Evolutionary conservation across 2,329 filamentous ascomycete genomes (phyloP).

Genomic region (Sporothrix brunneoviolacea): DNA sequence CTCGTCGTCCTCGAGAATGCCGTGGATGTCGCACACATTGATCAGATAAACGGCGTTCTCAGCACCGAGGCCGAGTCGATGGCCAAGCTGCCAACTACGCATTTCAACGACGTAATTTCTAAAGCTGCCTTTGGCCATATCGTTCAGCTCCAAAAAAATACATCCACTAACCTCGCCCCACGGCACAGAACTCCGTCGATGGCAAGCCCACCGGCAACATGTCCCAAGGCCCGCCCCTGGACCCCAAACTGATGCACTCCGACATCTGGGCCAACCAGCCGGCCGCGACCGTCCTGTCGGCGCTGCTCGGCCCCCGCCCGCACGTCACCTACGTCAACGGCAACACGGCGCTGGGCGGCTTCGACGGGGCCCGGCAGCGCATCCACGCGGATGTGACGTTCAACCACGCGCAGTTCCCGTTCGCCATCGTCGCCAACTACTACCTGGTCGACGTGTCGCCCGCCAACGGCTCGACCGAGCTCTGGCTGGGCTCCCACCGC

Average conservation of each 20-base stretch:
- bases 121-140: no score
- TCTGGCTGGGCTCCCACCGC: conserved; percentile 43
- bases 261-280: conserved; percentile 15
- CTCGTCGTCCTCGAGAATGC: conserved; percentile 14
- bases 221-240: conserved; percentile 18
- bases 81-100: conserved; percentile 16
- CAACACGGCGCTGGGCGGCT: conserved; percentile 14
- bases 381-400: conserved; percentile 36
- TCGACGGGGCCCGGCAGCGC: no score
- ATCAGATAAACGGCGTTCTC: conserved; percentile 8
- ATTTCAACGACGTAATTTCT: conserved; percentile 19
- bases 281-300: conserved; percentile 10
- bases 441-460: conserved; percentile 38
- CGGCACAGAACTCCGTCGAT: conserved; percentile 15
- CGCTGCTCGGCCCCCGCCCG: conserved; percentile 13
- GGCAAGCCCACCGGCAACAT: conserved; percentile 18
- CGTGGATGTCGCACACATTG: conserved; percentile 5
- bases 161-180: no score
- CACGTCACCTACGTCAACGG: conserved; percentile 16
- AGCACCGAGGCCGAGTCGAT: conserved; percentile 9
- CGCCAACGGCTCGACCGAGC: conserved; percentile 42
- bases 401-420: conserved; percentile 32
- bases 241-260: conserved; percentile 16
- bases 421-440: conserved; percentile 42
- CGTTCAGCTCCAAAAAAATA: no score